Conservation (phyloP, 306 rosid species). For the Arachis hypogaea region DNA sequence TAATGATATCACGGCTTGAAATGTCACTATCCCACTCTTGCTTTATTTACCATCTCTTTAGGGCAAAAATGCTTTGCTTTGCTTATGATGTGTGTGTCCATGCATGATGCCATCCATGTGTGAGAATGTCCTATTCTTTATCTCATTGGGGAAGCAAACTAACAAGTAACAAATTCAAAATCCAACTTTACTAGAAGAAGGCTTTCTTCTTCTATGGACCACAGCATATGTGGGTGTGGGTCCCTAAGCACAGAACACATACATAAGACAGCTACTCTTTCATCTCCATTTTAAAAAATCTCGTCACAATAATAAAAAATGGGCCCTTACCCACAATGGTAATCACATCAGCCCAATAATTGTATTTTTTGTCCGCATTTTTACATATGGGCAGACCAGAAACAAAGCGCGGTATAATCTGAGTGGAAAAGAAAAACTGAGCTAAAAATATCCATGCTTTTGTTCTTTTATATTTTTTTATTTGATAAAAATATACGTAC, state of each 20-base stretch:
- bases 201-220: slow-evolving; percentile 17
- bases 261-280: neutral
- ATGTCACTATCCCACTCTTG: neutral
- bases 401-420: neutral
- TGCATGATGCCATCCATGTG: neutral
- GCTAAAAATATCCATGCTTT: neutral
- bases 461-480: too few species aligned
- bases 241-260: neutral
- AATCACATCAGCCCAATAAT: slow-evolving; percentile 29
- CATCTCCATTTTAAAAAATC: neutral
- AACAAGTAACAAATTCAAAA: neutral
- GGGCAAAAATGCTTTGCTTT: neutral
- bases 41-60: neutral
- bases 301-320: neutral
- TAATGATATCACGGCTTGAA: neutral
- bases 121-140: neutral
- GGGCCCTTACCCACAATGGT: slow-evolving; percentile 11
- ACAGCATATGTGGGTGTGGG: slow-evolving; percentile 2
- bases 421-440: neutral
- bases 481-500: too few species aligned
- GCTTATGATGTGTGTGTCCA: neutral
- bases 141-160: neutral
- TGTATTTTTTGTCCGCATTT: neutral
- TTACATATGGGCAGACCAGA: neutral
- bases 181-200: neutral